phyloP scores from a whole-genome alignment of 768 basidiomycete species.

The Phlegmacium glaucopus region DNA sequence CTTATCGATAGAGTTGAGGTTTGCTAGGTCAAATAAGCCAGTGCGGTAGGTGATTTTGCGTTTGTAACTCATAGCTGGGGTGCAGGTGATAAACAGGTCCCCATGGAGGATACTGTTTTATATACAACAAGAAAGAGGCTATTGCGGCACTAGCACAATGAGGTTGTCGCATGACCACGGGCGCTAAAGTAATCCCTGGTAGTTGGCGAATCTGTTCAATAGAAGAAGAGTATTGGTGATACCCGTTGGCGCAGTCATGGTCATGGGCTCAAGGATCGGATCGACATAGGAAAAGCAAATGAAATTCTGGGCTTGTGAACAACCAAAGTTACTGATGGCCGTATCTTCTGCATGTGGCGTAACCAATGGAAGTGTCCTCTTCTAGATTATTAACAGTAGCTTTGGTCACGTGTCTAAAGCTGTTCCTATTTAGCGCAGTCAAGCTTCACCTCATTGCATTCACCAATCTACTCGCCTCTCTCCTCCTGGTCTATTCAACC shows the following conservation, averaged over 20 bases:
- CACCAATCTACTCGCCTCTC: conserved; percentile 2
- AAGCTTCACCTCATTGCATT: conserved; percentile 6
- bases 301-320: too few relatives aligned
- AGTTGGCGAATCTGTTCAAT: too few relatives aligned
- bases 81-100: not conserved
- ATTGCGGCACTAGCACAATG: conserved; percentile 8
- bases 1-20: conserved; percentile 13
- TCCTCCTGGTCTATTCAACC: too few relatives aligned
- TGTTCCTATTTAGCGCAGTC: not conserved
- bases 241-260: too few relatives aligned
- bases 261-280: too few relatives aligned
- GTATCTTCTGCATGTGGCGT: too few relatives aligned
- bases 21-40: conserved; percentile 14
- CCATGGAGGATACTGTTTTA: conserved; percentile 5
- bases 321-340: too few relatives aligned
- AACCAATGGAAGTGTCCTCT: not conserved
- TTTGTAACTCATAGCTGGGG: conserved; percentile 14
- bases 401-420: too few relatives aligned
- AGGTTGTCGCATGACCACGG: conserved; percentile 10
- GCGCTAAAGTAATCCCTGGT: not conserved
- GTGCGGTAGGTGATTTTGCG: conserved; percentile 14
- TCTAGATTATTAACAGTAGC: too few relatives aligned
- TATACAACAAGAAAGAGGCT: conserved; percentile 4
- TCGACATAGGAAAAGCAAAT: too few relatives aligned
- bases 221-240: too few relatives aligned